Evolutionary conservation across 2,329 filamentous ascomycete species (phyloP).

Genomic region (Diaporthe sp.): DNA sequence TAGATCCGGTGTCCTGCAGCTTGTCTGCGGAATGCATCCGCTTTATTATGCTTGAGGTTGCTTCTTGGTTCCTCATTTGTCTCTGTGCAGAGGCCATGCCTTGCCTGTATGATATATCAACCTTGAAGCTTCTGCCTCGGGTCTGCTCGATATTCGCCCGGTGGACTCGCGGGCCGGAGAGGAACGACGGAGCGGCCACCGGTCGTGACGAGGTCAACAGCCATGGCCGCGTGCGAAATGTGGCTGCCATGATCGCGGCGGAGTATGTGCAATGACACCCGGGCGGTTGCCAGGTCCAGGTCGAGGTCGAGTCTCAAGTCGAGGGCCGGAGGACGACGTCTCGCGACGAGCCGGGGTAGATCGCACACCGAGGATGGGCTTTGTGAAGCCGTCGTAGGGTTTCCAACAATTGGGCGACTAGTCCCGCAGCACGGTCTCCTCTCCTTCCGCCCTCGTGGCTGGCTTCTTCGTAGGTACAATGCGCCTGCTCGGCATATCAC

Average conservation of each 20-base stretch:
- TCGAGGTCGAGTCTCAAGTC: background rate
- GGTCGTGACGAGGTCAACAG: slow-evolving; percentile 1
- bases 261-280: background rate
- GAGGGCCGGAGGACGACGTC: background rate
- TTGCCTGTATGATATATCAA: slow-evolving; percentile 20
- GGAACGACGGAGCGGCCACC: background rate
- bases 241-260: slow-evolving; percentile 30
- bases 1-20: background rate
- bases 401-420: background rate
- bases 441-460: slow-evolving; percentile 15
- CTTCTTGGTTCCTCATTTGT: slow-evolving; percentile 16
- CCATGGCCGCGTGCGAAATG: slow-evolving; percentile 36
- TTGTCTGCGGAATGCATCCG: background rate
- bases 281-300: background rate
- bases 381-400: background rate
- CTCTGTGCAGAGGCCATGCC: background rate
- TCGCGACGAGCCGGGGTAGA: background rate
- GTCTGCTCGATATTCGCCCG: slow-evolving; percentile 27
- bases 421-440: background rate
- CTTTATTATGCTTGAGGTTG: slow-evolving; percentile 16
- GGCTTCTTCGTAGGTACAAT: background rate
- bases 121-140: background rate
- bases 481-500: slow-evolving; percentile 11
- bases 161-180: slow-evolving; percentile 16
- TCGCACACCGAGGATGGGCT: background rate